Percentiles rank a stretch among this genome's conserved stretches.
These are phyloP conservation scores for Candida sp. DNA, from an alignment of 1,139 yeast genomes.

Conservation along the genomic window DNA sequence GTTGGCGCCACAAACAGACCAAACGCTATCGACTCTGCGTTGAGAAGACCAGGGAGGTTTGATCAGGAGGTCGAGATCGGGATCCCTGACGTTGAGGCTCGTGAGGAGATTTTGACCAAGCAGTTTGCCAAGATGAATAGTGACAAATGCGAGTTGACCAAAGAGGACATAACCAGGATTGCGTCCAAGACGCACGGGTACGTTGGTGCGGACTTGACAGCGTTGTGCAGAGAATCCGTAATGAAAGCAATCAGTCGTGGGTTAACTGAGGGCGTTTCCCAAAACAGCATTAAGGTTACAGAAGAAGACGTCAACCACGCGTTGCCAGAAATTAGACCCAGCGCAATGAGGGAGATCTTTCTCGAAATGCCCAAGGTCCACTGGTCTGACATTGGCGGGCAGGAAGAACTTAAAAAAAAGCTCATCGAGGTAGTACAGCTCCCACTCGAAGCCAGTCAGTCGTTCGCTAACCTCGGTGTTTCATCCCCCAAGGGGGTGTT, in stretches of 20 bases:
- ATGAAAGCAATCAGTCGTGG: constrained; percentile 80
- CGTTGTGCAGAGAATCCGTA: constrained; percentile 87
- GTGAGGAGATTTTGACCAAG: constrained; percentile 64
- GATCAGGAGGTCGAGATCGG: constrained; percentile 87
- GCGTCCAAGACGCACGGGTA: constrained; percentile 68
- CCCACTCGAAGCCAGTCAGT: constrained; percentile 83
- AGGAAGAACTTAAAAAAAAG: constrained; percentile 77
- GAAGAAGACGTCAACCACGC: constrained; percentile 68
- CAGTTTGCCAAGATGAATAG: constrained; percentile 64
- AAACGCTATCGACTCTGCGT: constrained; percentile 67
- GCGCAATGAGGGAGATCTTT: constrained; percentile 96
- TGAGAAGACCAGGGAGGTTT: constrained; percentile 72
- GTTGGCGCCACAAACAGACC: constrained; percentile 87
- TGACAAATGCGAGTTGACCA: constrained; percentile 56
- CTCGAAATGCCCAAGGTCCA: constrained; percentile 92
- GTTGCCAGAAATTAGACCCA: constrained; percentile 80
- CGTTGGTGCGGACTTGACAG: constrained; percentile 87
- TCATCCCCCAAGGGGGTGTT: constrained; percentile 91
- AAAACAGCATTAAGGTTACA: constrained; percentile 31
- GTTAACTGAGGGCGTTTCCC: constrained; percentile 24
- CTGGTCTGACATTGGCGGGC: constrained; percentile 98
- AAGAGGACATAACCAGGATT: constrained; percentile 56
- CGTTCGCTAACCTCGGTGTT: constrained; percentile 79
- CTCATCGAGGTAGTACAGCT: constrained; percentile 89
- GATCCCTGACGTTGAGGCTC: constrained; percentile 72